A percentile compares a stretch with the other conserved stretches of the same genome.
Evolutionary conservation across 2,329 filamentous ascomycete genomes (phyloP).

Genomic region (Aspergillus candidus): DNA sequence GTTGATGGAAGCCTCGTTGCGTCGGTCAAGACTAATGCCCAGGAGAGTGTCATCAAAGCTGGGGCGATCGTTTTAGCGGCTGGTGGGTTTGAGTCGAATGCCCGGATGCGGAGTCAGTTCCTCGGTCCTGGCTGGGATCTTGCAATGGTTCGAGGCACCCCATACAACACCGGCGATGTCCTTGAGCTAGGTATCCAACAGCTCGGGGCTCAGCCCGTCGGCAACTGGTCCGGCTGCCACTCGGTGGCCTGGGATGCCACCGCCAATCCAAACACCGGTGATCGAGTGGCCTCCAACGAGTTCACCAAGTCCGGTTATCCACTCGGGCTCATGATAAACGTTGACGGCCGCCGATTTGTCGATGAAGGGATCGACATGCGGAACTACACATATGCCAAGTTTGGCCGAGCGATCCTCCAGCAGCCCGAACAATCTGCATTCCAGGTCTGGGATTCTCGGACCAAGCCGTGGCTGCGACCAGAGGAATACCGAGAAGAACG

Average conservation of each 20-base stretch:
- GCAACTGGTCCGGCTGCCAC: conserved; percentile 61
- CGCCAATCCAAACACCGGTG: conserved; percentile 49
- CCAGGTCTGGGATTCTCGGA: conserved; percentile 57
- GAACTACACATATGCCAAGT: conserved; percentile 63
- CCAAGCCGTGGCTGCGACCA: conserved; percentile 47
- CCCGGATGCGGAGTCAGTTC: conserved; percentile 50
- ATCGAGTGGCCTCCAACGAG: conserved; percentile 56
- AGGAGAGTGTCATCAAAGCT: conserved; percentile 12
- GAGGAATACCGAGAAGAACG: conserved; percentile 59
- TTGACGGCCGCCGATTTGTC: conserved; percentile 54
- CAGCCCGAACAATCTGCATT: conserved; percentile 56
- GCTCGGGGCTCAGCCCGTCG: conserved; percentile 46
- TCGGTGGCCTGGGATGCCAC: conserved; percentile 61
- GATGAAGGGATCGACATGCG: conserved; percentile 61
- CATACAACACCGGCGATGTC: conserved; percentile 58
- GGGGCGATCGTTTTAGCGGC: conserved; percentile 35
- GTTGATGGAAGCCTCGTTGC: conserved; percentile 14
- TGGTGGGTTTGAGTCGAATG: conserved; percentile 60
- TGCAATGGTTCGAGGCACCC: conserved; percentile 57
- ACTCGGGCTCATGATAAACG: conserved; percentile 59
- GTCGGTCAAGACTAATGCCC: conserved; percentile 12
- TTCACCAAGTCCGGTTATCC: conserved; percentile 65
- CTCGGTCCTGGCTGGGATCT: conserved; percentile 58
- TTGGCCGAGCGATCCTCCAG: conserved; percentile 55
- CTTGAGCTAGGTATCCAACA: conserved; percentile 50